Evolutionary conservation across 1,139 yeast species (phyloP).

Genomic region (Scheffersomyces cryptocercus): DNA sequence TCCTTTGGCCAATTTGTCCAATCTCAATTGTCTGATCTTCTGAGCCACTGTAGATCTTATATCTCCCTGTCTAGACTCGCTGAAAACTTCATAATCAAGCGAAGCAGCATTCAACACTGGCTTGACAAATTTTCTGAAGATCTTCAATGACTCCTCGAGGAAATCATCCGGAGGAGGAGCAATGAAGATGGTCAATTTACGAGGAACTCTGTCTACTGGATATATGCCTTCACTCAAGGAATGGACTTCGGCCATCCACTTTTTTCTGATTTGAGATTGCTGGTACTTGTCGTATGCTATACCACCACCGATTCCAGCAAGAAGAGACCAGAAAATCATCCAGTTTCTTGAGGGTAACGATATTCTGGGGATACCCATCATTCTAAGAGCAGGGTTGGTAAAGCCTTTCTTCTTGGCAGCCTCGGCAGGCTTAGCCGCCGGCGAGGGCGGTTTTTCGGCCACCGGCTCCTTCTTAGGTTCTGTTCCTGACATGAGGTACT

Average conservation of each 20-base stretch:
- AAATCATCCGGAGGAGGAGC: slow-evolving; percentile 98
- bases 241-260: slow-evolving; percentile 66
- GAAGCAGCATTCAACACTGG: slow-evolving; percentile 88
- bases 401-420: slow-evolving; percentile 47
- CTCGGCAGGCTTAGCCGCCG: slow-evolving; percentile 2
- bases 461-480: background rate
- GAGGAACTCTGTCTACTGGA: slow-evolving; percentile 51
- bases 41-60: slow-evolving; percentile 82
- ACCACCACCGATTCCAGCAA: slow-evolving; percentile 69
- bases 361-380: slow-evolving; percentile 81
- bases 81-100: slow-evolving; percentile 75
- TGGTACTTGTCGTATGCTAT: slow-evolving; percentile 75
- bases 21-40: slow-evolving; percentile 70
- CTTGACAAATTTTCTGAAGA: slow-evolving; percentile 80
- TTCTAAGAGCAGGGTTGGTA: slow-evolving; percentile 82
- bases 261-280: slow-evolving; percentile 63
- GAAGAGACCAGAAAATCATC: slow-evolving; percentile 82
- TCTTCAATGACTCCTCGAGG: slow-evolving; percentile 69
- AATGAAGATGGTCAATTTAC: slow-evolving; percentile 78
- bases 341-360: slow-evolving; percentile 89
- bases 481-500: background rate
- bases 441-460: background rate
- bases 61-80: slow-evolving; percentile 85
- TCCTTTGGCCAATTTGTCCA: slow-evolving; percentile 25
- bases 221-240: slow-evolving; percentile 42